phyloP scores from a whole-genome alignment of 2,329 filamentous ascomycete species.

The Helicocarpus griseus region DNA sequence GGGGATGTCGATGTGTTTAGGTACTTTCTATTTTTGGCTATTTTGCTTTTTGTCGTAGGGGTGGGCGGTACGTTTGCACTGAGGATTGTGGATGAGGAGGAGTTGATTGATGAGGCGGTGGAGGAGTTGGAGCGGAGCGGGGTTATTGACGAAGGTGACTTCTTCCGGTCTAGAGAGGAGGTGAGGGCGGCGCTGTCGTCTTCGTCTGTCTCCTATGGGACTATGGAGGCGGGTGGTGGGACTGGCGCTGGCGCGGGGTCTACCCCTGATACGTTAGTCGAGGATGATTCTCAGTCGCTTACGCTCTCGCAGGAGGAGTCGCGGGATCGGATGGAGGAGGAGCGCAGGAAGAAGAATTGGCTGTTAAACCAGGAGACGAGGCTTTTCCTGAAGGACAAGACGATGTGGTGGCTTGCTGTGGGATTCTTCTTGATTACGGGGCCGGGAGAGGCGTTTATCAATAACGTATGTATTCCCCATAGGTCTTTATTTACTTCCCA shows the following conservation, averaged over 20 bases:
- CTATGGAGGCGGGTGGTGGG: slow-evolving; percentile 29
- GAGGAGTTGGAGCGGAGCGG: slow-evolving; percentile 88
- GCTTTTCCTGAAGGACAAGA: slow-evolving; percentile 73
- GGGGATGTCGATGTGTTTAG: slow-evolving; percentile 64
- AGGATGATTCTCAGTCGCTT: slow-evolving; percentile 24
- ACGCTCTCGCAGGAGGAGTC: slow-evolving; percentile 10
- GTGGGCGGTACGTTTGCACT: slow-evolving; percentile 64
- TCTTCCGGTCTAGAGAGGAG: slow-evolving; percentile 50
- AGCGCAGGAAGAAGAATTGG: slow-evolving; percentile 71
- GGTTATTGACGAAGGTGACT: slow-evolving; percentile 62
- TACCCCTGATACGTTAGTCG: slow-evolving; percentile 34
- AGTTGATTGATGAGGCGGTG: slow-evolving; percentile 80
- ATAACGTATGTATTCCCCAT: slow-evolving; percentile 49
- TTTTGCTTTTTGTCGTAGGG: slow-evolving; percentile 62
- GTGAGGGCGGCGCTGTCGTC: slow-evolving; percentile 28
- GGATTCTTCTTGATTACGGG: slow-evolving; percentile 92
- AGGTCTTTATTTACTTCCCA: background rate
- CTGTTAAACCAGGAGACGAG: slow-evolving; percentile 85
- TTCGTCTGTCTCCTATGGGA: slow-evolving; percentile 44
- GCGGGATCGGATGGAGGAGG: slow-evolving; percentile 35
- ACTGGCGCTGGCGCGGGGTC: slow-evolving; percentile 22
- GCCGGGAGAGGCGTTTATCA: slow-evolving; percentile 95
- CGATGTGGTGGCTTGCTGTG: slow-evolving; percentile 89
- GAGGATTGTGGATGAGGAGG: slow-evolving; percentile 55
- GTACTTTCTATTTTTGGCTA: slow-evolving; percentile 78